These are phyloP conservation scores for Aspergillus aculeatinus DNA, from an alignment of 2,329 filamentous ascomycete species.

Conservation along the genomic window DNA sequence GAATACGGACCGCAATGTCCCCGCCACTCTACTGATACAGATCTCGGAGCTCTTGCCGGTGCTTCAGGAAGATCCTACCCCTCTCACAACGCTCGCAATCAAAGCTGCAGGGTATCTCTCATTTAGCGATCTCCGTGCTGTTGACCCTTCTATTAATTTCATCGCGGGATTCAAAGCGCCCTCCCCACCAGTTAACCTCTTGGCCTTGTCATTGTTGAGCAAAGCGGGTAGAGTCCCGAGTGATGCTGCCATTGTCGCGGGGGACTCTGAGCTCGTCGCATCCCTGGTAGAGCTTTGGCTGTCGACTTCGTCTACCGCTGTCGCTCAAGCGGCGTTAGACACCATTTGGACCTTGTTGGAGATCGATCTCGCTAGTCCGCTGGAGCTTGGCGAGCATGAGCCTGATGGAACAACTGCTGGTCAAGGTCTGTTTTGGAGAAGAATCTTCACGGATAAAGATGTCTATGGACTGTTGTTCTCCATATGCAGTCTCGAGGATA, in stretches of 20 bases:
- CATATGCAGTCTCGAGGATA: slow-evolving; percentile 49
- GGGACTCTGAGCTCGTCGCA: slow-evolving; percentile 54
- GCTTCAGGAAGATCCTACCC: slow-evolving; percentile 59
- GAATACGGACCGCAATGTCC: slow-evolving; percentile 35
- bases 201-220: slow-evolving; percentile 56
- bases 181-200: slow-evolving; percentile 54
- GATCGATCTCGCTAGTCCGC: slow-evolving; percentile 45
- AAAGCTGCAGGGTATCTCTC: slow-evolving; percentile 51
- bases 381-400: slow-evolving; percentile 27
- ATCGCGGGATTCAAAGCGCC: slow-evolving; percentile 53
- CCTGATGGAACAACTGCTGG: slow-evolving; percentile 32
- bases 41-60: slow-evolving; percentile 53
- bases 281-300: slow-evolving; percentile 61
- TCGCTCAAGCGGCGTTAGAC: slow-evolving; percentile 55
- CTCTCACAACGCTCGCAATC: slow-evolving; percentile 53
- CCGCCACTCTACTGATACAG: slow-evolving; percentile 44
- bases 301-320: slow-evolving; percentile 54
- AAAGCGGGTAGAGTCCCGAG: slow-evolving; percentile 54
- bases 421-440: slow-evolving; percentile 60
- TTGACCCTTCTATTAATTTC: slow-evolving; percentile 54
- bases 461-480: slow-evolving; percentile 59
- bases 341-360: slow-evolving; percentile 55
- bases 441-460: slow-evolving; percentile 60
- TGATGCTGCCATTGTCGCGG: slow-evolving; percentile 60
- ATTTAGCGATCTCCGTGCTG: slow-evolving; percentile 50